Base-by-base conservation (phyloP, 1,284 basidiomycete species). In the Wallemia hederae region DNA sequence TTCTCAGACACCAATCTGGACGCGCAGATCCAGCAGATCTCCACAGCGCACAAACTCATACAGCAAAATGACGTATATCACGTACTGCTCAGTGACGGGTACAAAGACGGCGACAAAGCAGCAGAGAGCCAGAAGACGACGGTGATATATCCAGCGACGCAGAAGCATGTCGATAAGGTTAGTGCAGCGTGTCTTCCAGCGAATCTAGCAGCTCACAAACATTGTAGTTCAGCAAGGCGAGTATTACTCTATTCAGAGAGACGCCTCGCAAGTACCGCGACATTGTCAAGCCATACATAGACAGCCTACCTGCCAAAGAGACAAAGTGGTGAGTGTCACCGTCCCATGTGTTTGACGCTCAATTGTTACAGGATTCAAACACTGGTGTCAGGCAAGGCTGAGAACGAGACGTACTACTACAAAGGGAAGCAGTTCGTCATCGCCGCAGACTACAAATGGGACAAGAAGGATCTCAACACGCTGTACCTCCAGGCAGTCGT, bases 361-460 rank as follows among this genome's bases (percentile, higher is more conserved):
- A n/a, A n/a, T n/a, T n/a, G n/a, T n/a, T n/a, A n/a, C n/a, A n/a
- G 88, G 90, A 83, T 96, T 0, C 78, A 82, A 64, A 84, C 91
- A 65, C 86, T 98, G 61, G 74, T 97, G 2, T 76, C 77, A 0
- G 87, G 89, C 24, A 72, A 73, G 27, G 83, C 85, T 22, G 91
- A 98, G 70, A 76, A 78, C 22, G 79, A 85, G 9, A 82, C 83
- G 61, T 74, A 92, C 49, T 69, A 91, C 22, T 82, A 77, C 68
- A 76, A 78, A 24, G 80, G 80, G 58, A 67, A 65, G 0, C 83
- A 85, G 9, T 96, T 87, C 67, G 68, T 96, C 59, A 78, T 94
- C 62, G 71, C 90, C 0, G 89, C 90, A 0, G 89, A 96, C 70
- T 82, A 91, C 78, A 90, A 90, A 71, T 89, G 92, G 92, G 90